Conservation (phyloP, 495 filamentous ascomycete genomes). For the Cercophora scortea region DNA sequence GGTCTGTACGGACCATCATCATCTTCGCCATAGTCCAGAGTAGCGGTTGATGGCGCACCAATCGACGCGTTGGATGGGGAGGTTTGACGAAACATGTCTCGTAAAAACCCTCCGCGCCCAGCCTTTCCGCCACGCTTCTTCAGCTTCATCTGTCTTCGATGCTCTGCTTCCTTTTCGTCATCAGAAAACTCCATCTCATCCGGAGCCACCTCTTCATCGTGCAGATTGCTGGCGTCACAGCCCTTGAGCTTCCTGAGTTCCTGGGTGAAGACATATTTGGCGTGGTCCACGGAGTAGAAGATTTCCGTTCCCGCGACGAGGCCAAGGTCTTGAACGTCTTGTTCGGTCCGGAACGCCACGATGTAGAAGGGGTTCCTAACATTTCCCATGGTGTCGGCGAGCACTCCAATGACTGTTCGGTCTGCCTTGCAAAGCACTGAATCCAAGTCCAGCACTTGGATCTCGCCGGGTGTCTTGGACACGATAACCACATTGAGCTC, state of each 20-base stretch:
- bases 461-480: slow-evolving; percentile 69
- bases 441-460: slow-evolving; percentile 71
- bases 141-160: slow-evolving; percentile 54
- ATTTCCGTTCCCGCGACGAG: slow-evolving; percentile 56
- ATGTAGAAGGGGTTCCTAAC: slow-evolving; percentile 79
- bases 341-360: slow-evolving; percentile 56
- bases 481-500: slow-evolving; percentile 72
- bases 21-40: slow-evolving; percentile 49
- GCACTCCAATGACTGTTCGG: slow-evolving; percentile 63
- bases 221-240: slow-evolving; percentile 85
- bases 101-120: slow-evolving; percentile 14
- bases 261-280: slow-evolving; percentile 77
- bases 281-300: slow-evolving; percentile 69
- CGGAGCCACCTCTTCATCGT: slow-evolving; percentile 84
- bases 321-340: slow-evolving; percentile 59
- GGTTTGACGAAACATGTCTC: too few species aligned
- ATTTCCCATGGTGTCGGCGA: slow-evolving; percentile 73
- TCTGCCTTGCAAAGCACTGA: slow-evolving; percentile 79
- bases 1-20: slow-evolving; percentile 64
- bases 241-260: slow-evolving; percentile 67
- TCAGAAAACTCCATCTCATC: slow-evolving; percentile 93
- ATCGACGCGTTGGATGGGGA: neutral
- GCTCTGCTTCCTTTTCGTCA: slow-evolving; percentile 84
- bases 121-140: slow-evolving; percentile 47
- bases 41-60: neutral